phyloP scores from a whole-genome alignment of 169 alveolate genomes.

The Plasmodium yoelii region DNA sequence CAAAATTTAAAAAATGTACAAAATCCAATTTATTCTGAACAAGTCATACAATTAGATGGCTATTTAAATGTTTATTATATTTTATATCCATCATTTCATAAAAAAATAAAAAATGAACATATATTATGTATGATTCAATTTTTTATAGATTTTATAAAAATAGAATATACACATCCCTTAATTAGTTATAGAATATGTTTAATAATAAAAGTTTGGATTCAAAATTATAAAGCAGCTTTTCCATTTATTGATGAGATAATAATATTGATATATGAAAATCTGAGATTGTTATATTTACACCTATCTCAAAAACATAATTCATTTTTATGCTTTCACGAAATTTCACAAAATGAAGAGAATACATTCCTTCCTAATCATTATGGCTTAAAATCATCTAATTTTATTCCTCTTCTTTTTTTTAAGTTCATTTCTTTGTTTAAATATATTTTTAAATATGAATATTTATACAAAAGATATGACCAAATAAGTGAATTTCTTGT shows the following conservation, averaged over 20 bases:
- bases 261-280: slow-evolving; percentile 46
- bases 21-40: slow-evolving; percentile 18
- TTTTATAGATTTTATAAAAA: slow-evolving; percentile 26
- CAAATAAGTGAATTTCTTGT: slow-evolving; percentile 48
- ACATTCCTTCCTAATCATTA: slow-evolving; percentile 9
- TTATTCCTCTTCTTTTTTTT: slow-evolving; percentile 56
- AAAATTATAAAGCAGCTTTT: slow-evolving; percentile 46
- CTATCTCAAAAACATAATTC: slow-evolving; percentile 11
- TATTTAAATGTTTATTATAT: slow-evolving; percentile 57
- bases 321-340: background rate
- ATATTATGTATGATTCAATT: slow-evolving; percentile 50
- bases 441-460: slow-evolving; percentile 52
- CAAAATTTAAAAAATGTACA: slow-evolving; percentile 38
- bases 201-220: slow-evolving; percentile 49
- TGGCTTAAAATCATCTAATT: slow-evolving; percentile 47
- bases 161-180: slow-evolving; percentile 48
- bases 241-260: slow-evolving; percentile 53
- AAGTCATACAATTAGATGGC: slow-evolving; percentile 52
- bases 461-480: slow-evolving; percentile 49
- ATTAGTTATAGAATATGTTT: slow-evolving; percentile 53
- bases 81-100: slow-evolving; percentile 67
- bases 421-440: slow-evolving; percentile 44
- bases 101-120: slow-evolving; percentile 54
- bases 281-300: slow-evolving; percentile 21
- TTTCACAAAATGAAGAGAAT: background rate